These are phyloP conservation scores for Auricularia heimuer DNA, from an alignment of 768 basidiomycete species.

Conservation along the genomic window DNA sequence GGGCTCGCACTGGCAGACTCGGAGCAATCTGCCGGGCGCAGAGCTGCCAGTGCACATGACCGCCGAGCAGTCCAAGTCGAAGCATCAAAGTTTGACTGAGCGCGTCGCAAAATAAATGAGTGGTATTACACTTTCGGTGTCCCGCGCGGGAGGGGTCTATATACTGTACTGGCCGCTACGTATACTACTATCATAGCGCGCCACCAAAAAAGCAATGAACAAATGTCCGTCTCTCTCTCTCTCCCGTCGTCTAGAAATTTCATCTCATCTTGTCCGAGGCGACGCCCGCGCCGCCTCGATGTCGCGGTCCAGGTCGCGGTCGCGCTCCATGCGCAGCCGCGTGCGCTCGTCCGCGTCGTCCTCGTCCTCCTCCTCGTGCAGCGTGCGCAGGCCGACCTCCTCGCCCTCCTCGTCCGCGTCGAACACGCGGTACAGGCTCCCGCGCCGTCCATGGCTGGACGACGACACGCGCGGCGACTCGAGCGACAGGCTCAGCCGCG, in stretches of 20 bases:
- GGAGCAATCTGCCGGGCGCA: no score
- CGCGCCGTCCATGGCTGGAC: constrained; percentile 51
- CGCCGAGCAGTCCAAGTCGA: no score
- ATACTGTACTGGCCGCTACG: no score
- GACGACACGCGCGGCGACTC: constrained; percentile 24
- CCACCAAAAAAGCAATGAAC: no score
- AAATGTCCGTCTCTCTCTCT: neutral
- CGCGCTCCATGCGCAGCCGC: neutral
- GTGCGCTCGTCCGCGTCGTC: constrained; percentile 35
- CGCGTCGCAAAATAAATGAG: no score
- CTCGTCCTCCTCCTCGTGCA: constrained; percentile 62
- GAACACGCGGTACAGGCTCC: constrained; percentile 62
- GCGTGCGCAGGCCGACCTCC: constrained; percentile 45
- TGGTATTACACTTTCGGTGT: no score
- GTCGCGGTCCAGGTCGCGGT: neutral
- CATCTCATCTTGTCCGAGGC: neutral
- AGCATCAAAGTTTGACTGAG: no score
- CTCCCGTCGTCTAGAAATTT: neutral
- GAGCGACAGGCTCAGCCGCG: constrained; percentile 68
- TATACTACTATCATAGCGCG: no score
- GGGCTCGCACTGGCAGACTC: no score
- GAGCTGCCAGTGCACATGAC: no score
- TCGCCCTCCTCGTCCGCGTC: constrained; percentile 43
- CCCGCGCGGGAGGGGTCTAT: no score
- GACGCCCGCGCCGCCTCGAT: constrained; percentile 1